Percentiles rank a stretch among this genome's conserved stretches.
These are phyloP conservation scores for Stephania cephalantha DNA, from an alignment of 164 flowering plant species.

Conservation along the genomic window DNA sequence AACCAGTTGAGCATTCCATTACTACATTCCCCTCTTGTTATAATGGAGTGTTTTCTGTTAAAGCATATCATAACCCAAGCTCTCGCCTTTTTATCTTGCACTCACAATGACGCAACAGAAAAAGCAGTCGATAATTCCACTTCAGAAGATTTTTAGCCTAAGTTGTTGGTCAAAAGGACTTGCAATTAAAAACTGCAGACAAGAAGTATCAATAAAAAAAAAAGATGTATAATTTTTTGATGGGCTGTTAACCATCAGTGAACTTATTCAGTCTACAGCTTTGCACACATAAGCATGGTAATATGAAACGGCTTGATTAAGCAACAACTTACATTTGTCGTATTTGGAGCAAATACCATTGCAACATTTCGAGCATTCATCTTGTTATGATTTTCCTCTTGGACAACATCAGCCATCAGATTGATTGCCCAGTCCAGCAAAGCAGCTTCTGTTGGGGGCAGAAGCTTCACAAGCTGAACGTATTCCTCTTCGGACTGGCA, in stretches of 20 bases:
- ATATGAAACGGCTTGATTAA: not conserved
- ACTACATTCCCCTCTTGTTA: not conserved
- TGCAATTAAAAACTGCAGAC: no score
- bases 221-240: no score
- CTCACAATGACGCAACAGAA: no score
- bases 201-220: no score
- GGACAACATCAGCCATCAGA: constrained; percentile 86
- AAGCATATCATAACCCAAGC: no score
- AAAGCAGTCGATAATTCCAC: no score
- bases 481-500: constrained; percentile 72
- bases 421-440: constrained; percentile 85
- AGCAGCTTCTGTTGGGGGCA: constrained; percentile 74
- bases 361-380: constrained; percentile 84
- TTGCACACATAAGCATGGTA: not conserved
- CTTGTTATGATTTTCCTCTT: constrained; percentile 62
- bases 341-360: constrained; percentile 85
- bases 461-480: constrained; percentile 47
- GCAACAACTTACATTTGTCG: constrained; percentile 52
- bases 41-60: not conserved
- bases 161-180: no score
- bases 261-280: not conserved
- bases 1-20: not conserved
- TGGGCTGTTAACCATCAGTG: not conserved
- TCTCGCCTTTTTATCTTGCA: no score
- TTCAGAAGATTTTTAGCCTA: no score